Base-by-base conservation (phyloP, 441 rosid genomes). In the Erysimum pusillum region DNA sequence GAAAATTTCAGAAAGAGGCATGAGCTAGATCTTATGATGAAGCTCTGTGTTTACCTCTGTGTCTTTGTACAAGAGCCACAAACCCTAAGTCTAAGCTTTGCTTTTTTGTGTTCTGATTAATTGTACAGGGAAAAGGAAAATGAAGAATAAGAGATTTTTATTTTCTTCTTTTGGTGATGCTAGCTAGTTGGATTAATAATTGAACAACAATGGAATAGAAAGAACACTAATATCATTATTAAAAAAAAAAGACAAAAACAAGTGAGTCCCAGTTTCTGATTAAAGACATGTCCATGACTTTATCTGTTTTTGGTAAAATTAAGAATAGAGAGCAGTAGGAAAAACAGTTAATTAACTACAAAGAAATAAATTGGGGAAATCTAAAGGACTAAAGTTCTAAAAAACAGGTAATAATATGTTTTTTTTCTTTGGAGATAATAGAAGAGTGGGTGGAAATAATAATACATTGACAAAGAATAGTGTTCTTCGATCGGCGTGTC, bases 261-360 rank as follows among this genome's bases (percentile, higher is more conserved):
- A 51, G 28, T 34, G 76, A 42, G 22, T 52, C 57, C 73, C 45
- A 67, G 70, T 5, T 69, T 62, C 14, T 66, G 63, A 53, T 67
- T 78, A 58, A 34, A 67, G 38, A 73, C 73, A 49, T 65, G 39
- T 56, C 57, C 74, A 58, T 52, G 66, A 67, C 74, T 71, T 68
- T 82, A 63, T 71, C 83, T 80, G 80, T 59, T 76, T 86, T 83
- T 82, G 86, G 90, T 20, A 82, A 86, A 68, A 67, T 54, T 71
- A 73, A 77, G 84, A 80, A 75, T 70, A 15, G 8, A 25, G 18
- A 20, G 5, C n/a, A 22, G 4, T 44, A 25, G 14, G 14, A 2
- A 34, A 35, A 25, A 11, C 7, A 36, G 25, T 13, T 22, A 13
- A 31, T 9, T 38, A 22, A 12, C 14, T 11, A 9, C 39, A 20